These are phyloP conservation scores for Trichosanthes truncata DNA, from an alignment of 306 rosid species.

Conservation along the genomic window DNA sequence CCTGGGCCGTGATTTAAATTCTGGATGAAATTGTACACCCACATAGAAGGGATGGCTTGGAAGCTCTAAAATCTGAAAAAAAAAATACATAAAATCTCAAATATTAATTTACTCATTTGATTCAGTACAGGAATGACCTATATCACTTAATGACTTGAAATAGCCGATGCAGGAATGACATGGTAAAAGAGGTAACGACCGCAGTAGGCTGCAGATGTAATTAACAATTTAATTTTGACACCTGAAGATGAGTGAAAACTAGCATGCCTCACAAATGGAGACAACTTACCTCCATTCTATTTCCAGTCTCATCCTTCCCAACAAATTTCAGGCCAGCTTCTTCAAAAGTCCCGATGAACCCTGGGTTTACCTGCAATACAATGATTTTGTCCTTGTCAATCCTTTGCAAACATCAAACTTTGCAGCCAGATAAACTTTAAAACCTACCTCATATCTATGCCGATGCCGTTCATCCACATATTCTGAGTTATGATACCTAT, in stretches of 20 bases:
- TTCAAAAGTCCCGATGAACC: conserved; percentile 55
- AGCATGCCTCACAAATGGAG: conserved; percentile 11
- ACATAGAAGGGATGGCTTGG: conserved; percentile 85
- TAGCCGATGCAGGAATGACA: not conserved
- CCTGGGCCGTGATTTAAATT: conserved; percentile 89
- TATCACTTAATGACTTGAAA: not conserved
- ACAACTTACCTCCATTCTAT: conserved; percentile 87
- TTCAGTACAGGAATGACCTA: not conserved
- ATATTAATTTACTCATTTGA: not conserved
- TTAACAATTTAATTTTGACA: conserved; percentile 7
- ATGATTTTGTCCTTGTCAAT: not conserved
- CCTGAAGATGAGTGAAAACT: conserved; percentile 8
- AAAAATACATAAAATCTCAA: not conserved
- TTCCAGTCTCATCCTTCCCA: conserved; percentile 88
- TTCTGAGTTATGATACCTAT: conserved; percentile 68
- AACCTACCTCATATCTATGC: conserved; percentile 88
- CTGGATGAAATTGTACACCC: conserved; percentile 97
- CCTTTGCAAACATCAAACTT: not conserved
- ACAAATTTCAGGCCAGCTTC: conserved; percentile 85
- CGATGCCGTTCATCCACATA: conserved; percentile 93
- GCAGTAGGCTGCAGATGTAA: not conserved
- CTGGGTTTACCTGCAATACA: conserved; percentile 75
- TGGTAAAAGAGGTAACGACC: not conserved
- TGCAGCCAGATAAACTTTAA: conserved; percentile 10
- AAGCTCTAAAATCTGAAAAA: conserved; percentile 74